Evolutionary conservation across 129 eudicot species (phyloP), one percentile per base, ranked within the genome.

Genomic region (Chrysanthemum seticuspe): DNA sequence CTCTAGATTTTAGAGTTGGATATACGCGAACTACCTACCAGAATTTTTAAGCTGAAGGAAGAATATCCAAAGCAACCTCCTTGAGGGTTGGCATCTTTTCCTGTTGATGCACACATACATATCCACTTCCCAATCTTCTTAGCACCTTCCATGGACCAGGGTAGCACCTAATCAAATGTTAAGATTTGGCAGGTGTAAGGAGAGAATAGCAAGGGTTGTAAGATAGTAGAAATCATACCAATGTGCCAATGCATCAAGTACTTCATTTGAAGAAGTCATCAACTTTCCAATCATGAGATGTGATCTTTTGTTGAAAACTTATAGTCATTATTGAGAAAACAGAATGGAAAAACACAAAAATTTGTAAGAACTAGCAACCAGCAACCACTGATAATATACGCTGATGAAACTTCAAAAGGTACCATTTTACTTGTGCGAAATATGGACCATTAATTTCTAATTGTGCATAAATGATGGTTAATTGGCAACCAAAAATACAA

Each of bases 91-190:
- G 97, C 98, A 94, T 90, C 56, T 31, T 48, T 72, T 90, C 91
- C 73, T 86, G 97, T 67, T 87, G 81, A 79, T 94, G 98, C 71
- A 94, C 65, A 77, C 98, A 84, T 6, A 86, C 64, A 71, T 82
- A 86, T 59, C 71, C 74, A 75, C 79, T 83, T 73, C 97, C 82
- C 79, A 75, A 74, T 85, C 79, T 87, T 61, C 83, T 79, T 10
- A 89, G 89, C 36, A 93, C 98, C 83, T 82, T 87, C 98, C 98
- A 93, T 0, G 95, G 92, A 54, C 97, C 98, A 9, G 98, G 98
- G 71, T 94, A 94, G 64, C 93, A 82, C 88, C 97, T 94, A 59
- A 27, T 48, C 67, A 51, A 29, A 53, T 69, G 50, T 49, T 8
- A 67, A 45, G 29, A 57, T 27, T 21, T 56, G 25, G 7, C 10